A percentile compares a stretch with the other conserved stretches of the same genome.
phyloP scores from a whole-genome alignment of 495 filamentous ascomycete species.

The Penicillium malachiteum region DNA sequence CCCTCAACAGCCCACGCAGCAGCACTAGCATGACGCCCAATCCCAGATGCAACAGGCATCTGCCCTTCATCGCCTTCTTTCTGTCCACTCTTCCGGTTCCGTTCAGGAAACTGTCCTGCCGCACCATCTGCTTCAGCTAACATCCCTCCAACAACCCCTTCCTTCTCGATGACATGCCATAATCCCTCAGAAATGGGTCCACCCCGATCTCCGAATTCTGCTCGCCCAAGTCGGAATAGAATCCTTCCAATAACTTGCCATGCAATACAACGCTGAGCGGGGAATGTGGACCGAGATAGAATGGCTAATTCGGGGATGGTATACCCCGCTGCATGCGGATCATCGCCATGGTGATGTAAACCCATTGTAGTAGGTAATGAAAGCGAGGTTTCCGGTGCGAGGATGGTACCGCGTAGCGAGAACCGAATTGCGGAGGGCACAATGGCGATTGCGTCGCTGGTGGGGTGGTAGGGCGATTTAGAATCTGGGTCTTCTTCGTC shows the following conservation, averaged over 20 bases:
- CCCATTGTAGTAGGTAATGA: conserved; percentile 71
- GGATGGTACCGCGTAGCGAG: conserved; percentile 74
- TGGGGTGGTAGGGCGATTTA: conserved; percentile 73
- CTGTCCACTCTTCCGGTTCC: conserved; percentile 4
- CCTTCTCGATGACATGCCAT: conserved; percentile 76
- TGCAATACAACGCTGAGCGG: conserved; percentile 85
- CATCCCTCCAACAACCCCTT: conserved; percentile 70
- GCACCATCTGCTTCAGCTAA: conserved; percentile 61
- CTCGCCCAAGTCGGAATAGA: conserved; percentile 75
- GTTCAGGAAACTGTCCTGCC: conserved; percentile 9
- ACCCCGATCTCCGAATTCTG: conserved; percentile 69
- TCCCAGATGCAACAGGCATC: conserved; percentile 24
- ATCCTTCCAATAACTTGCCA: conserved; percentile 88
- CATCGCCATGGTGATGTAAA: conserved; percentile 90
- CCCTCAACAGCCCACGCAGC: conserved; percentile 85
- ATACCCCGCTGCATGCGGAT: conserved; percentile 91
- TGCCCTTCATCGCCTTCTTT: conserved; percentile 11
- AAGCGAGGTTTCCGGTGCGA: conserved; percentile 71
- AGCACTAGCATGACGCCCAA: conserved; percentile 59
- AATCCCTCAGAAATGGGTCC: conserved; percentile 60
- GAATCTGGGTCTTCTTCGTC: conserved; percentile 51
- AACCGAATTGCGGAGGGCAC: conserved; percentile 80
- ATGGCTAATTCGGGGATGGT: conserved; percentile 86
- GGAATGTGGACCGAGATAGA: conserved; percentile 75
- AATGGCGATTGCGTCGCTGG: conserved; percentile 59